These are phyloP conservation scores for Candida parachauliodes DNA, from an alignment of 805 yeast species.

Conservation along the genomic window DNA sequence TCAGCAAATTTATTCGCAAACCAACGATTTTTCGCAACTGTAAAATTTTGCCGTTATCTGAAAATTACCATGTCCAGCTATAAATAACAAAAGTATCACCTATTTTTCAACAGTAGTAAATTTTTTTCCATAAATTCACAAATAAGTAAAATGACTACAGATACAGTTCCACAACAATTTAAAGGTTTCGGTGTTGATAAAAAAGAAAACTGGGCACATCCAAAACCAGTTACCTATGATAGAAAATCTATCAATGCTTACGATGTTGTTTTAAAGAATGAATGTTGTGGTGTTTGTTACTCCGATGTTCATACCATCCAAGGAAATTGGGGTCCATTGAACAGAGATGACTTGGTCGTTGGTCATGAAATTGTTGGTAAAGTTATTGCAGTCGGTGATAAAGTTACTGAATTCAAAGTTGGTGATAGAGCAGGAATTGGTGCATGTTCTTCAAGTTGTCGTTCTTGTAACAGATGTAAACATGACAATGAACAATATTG, in stretches of 20 bases:
- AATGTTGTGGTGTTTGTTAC: constrained; percentile 65
- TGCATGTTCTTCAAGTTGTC: constrained; percentile 62
- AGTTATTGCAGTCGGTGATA: constrained; percentile 57
- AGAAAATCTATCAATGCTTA: constrained; percentile 23
- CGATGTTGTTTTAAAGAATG: constrained; percentile 57
- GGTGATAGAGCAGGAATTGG: constrained; percentile 85
- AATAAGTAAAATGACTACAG: constrained; percentile 9
- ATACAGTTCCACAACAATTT: constrained; percentile 10
- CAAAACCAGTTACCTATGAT: constrained; percentile 27
- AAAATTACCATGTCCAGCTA: background rate
- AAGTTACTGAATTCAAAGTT: constrained; percentile 47
- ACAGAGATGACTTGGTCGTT: constrained; percentile 36
- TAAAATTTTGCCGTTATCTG: background rate
- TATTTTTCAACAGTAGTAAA: too few species aligned
- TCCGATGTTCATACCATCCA: constrained; percentile 54
- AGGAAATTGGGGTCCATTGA: constrained; percentile 48
- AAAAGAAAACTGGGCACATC: constrained; percentile 28
- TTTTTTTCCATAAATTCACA: background rate
- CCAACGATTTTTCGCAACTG: background rate
- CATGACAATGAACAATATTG: constrained; percentile 49
- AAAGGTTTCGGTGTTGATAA: constrained; percentile 31
- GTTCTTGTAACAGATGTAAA: constrained; percentile 54
- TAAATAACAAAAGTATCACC: too few species aligned
- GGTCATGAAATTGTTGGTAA: constrained; percentile 70
- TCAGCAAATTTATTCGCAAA: background rate